Base-by-base conservation (phyloP, 176 grass and related monocot species). In the Musa acuminata region DNA sequence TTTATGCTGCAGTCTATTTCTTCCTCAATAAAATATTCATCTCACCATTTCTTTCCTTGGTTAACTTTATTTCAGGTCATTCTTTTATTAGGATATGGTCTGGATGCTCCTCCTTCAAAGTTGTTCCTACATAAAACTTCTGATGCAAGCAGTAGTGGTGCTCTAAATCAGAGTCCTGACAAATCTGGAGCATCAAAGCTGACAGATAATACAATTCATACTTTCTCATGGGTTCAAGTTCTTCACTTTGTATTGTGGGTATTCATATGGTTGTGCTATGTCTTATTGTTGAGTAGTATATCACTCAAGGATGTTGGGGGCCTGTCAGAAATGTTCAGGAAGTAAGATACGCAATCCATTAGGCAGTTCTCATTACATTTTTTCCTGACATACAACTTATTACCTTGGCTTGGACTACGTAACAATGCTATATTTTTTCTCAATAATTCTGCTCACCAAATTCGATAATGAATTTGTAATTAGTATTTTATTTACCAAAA, bases 261-360 rank as follows among this genome's bases (percentile, higher is more conserved):
- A 64, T 77, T 55, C 76, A 82, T 98, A 68, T 98, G 90, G 95
- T 80, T 84, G 24, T 87, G 67, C 77, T 80, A 89, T 80, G 86
- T 91, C 67, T 82, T 98, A 66, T 49, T 94, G 52, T 91, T 94
- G 75, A 80, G 84, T 79, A 83, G 80, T 60, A 74, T 94, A 48
- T 82, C 82, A 82, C 88, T 99, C 8, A 91, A 94, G 73, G 86
- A 79, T 82, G 55, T 86, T 24, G 84, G 90, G 82, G 80, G 79
- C 79, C 78, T 94, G 58, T 70, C 70, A 13, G 90, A 94, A 80
- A 99, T 99, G 95, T 87, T 94, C 82, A 81, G 80, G 87, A 99
- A 99, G 90, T 91, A 94, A 85, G 80, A 74, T 81, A 54, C 1
- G 49, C 20, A 17, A 69, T 67, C 25, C 27, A 17, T 62, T 51